Evolutionary conservation across 2,329 filamentous ascomycete genomes (phyloP).

Genomic region (Aureobasidium sp.): DNA sequence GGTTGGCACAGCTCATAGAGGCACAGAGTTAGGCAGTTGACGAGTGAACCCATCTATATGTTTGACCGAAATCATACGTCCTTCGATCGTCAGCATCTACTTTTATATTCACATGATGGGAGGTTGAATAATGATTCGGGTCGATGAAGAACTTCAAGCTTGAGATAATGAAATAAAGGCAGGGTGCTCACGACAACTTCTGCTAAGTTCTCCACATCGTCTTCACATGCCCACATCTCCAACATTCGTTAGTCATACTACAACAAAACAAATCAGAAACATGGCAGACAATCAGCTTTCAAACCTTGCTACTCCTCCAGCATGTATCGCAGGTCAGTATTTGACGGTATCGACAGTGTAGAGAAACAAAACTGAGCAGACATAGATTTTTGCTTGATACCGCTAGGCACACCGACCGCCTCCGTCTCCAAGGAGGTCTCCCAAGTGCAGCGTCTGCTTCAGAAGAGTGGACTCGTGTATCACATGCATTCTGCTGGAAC

Average conservation of each 20-base stretch:
- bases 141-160: no score
- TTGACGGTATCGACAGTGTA: no score
- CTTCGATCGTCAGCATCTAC: no score
- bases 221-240: background rate
- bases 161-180: no score
- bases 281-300: constrained; percentile 10
- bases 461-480: constrained; percentile 71
- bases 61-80: no score
- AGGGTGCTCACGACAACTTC: no score
- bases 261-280: background rate
- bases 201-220: no score
- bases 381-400: constrained; percentile 80
- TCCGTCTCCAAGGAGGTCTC: constrained; percentile 64
- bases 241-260: background rate
- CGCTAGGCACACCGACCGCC: constrained; percentile 53
- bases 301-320: constrained; percentile 53
- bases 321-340: constrained; percentile 57
- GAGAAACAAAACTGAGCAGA: background rate
- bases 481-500: constrained; percentile 92
- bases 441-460: constrained; percentile 76
- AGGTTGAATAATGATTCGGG: no score
- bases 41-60: no score
- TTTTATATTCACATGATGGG: no score
- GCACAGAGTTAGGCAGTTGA: no score
- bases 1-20: no score